Percentiles rank a stretch among this genome's conserved stretches.
phyloP scores from a whole-genome alignment of 192 early-diverging fungal species.

The Coemansia aciculifera region DNA sequence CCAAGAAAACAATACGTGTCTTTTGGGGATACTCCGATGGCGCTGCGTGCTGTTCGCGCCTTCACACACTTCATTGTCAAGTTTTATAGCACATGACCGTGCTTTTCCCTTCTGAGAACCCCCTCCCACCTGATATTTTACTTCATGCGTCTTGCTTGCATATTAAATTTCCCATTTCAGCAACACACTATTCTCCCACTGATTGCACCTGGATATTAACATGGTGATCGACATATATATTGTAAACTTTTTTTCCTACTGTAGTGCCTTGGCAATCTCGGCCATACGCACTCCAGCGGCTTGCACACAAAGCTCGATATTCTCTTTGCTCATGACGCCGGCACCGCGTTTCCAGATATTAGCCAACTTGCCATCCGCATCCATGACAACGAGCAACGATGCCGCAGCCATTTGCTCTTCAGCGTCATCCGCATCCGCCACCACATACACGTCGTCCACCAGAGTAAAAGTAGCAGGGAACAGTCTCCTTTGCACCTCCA shows the following conservation, averaged over 20 bases:
- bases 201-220: not conserved
- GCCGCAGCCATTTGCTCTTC: conserved; percentile 46
- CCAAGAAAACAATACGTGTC: not conserved
- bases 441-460: conserved; percentile 42
- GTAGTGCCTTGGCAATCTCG: conserved; percentile 8
- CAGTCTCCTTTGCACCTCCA: conserved; percentile 23
- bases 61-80: not conserved
- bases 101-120: not conserved
- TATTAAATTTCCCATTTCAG: not conserved
- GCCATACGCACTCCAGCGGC: conserved; percentile 19
- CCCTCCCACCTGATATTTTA: not conserved
- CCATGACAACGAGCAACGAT: conserved; percentile 33
- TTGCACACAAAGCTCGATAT: conserved; percentile 30
- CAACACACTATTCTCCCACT: not conserved
- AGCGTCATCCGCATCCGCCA: conserved; percentile 50
- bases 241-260: not conserved
- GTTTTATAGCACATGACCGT: not conserved
- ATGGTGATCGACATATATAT: not conserved
- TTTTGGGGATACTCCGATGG: not conserved
- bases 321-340: conserved; percentile 17
- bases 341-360: conserved; percentile 55
- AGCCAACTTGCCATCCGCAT: conserved; percentile 19
- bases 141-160: not conserved
- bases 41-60: not conserved
- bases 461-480: conserved; percentile 42